Evolutionary conservation across 2,329 filamentous ascomycete species (phyloP), one percentile per base, ranked within the genome.

Genomic region (Exophiala mesophila): DNA sequence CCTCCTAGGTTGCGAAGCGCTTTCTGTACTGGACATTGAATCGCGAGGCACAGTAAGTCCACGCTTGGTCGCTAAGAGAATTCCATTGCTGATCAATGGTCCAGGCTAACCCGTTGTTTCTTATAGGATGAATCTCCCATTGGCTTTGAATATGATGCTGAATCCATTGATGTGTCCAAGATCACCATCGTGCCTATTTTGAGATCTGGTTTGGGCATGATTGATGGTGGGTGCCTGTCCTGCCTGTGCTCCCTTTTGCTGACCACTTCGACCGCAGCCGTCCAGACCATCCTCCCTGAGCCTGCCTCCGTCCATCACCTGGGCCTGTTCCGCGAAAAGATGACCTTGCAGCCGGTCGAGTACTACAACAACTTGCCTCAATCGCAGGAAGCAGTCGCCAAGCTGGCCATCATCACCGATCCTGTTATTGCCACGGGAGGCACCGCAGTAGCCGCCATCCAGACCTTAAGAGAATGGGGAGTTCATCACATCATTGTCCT

Each of bases 351-450:
- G 58, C 88, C 89, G 3, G 89, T 96, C 45, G 89, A 95, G 68
- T 95, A 96, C 76, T 96, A 96, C 77, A 96, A 96, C 73, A 95
- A 95, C 66, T 81, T 96, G 15, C 88, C 88, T 24, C 60, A 36
- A 49, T 65, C 20, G 47, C 59, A 32, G 54, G 61, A 28, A 40
- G 52, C 29, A 32, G 52, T 20, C 3, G 63, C 70, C 1, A 72
- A 77, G 16, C 72, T 95, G 9, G 88, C 88, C 45, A 85, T 96
- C 59, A 71, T 96, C 41, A 77, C 95, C 35, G 90, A 97, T 61
- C 92, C 90, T 3, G 79, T 97, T 55, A 94, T 97, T 59, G 92
- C 90, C 1, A 97, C 92, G 0, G 90, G 90, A 26, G 88, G 87
- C 1, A 97, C 90, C 2, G 86, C 86, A 45, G 83, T 80, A 20